phyloP scores from a whole-genome alignment of 768 basidiomycete genomes.

The Panaeolus papilionaceus region DNA sequence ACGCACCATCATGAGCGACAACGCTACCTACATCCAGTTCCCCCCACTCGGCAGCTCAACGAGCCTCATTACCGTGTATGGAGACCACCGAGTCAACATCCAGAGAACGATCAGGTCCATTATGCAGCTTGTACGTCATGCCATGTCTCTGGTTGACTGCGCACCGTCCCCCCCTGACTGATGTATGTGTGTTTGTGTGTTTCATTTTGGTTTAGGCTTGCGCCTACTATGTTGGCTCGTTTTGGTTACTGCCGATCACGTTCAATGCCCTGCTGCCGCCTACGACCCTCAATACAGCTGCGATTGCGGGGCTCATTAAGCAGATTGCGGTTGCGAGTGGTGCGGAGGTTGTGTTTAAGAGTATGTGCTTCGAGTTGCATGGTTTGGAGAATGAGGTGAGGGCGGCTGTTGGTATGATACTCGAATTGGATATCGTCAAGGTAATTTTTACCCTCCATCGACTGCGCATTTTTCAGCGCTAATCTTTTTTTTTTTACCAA shows the following conservation, averaged over 20 bases:
- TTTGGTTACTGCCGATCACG: constrained; percentile 94
- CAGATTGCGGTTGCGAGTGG: constrained; percentile 87
- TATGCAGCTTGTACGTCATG: constrained; percentile 85
- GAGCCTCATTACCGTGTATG: constrained; percentile 92
- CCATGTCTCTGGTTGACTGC: neutral
- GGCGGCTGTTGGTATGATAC: constrained; percentile 80
- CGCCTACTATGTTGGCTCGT: constrained; percentile 95
- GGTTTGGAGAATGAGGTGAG: constrained; percentile 93
- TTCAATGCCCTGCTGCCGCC: constrained; percentile 92
- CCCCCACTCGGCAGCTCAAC: constrained; percentile 92
- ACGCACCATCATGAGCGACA: constrained; percentile 93
- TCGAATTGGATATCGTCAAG: constrained; percentile 93
- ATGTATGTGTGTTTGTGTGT: neutral
- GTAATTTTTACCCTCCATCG: constrained; percentile 44
- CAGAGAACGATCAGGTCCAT: constrained; percentile 92
- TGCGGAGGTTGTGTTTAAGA: constrained; percentile 95
- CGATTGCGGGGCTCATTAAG: constrained; percentile 85
- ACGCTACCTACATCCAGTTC: constrained; percentile 94
- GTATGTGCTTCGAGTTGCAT: constrained; percentile 97
- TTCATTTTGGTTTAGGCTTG: constrained; percentile 68
- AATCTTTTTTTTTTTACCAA: constrained; percentile 4
- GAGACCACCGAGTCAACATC: constrained; percentile 93
- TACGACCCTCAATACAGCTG: constrained; percentile 77
- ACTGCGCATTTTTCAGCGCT: constrained; percentile 1
- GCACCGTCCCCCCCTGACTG: neutral